Evolutionary conservation across 257 asterid genomes (phyloP).

Genomic region (Gentiana dahurica): DNA sequence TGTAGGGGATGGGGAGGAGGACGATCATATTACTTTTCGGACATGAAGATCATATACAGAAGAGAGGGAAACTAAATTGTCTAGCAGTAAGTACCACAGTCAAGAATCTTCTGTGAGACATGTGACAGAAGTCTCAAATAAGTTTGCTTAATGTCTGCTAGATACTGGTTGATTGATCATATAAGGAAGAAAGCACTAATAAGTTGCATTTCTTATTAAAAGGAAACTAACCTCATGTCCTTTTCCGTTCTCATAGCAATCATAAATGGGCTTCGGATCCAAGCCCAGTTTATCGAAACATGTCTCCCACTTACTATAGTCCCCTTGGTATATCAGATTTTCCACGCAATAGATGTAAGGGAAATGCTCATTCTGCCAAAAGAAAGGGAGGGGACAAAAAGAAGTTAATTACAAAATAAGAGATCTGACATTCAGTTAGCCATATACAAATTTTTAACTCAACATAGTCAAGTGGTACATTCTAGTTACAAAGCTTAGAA

Average conservation of each 20-base stretch:
- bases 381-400: neutral
- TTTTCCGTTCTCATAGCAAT: slow-evolving; percentile 43
- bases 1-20: no score
- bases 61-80: no score
- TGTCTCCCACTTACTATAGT: slow-evolving; percentile 67
- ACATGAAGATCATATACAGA: no score
- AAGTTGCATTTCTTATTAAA: neutral
- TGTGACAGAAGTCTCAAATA: neutral
- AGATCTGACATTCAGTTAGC: no score
- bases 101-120: neutral
- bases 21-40: no score
- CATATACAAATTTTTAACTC: no score
- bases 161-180: neutral
- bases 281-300: slow-evolving; percentile 64
- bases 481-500: no score
- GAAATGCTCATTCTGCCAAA: slow-evolving; percentile 64
- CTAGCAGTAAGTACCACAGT: no score
- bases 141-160: neutral
- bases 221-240: slow-evolving; percentile 57
- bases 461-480: no score
- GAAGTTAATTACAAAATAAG: neutral
- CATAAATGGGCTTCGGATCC: slow-evolving; percentile 49
- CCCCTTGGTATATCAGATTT: slow-evolving; percentile 45
- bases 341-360: slow-evolving; percentile 86
- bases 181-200: neutral